Evolutionary conservation across 1,284 basidiomycete genomes (phyloP), one percentile per base, ranked within the genome.

Genomic region (Wallemia hederae): DNA sequence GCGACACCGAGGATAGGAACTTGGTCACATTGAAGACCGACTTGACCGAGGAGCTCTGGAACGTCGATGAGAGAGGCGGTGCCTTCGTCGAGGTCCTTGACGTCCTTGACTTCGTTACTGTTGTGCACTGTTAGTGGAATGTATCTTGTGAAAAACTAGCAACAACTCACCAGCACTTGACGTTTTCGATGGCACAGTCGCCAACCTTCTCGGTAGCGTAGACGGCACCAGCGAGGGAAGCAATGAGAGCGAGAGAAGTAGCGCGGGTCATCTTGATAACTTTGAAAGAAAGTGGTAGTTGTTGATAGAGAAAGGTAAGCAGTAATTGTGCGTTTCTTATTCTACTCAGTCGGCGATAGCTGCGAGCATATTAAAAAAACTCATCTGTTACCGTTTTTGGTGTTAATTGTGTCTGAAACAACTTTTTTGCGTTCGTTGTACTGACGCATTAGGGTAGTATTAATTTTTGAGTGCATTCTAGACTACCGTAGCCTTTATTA

Each of bases 1-100:
- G 55, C 60, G 24, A 24, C 29, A 33, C 60, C 22, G 31, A 61
- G 31, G 61, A 61, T 33, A 25, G 56, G 29, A 7, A 60, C 27
- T 59, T 55, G 39, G n/a, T n/a, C 19, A 49, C 39, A 49, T 49
- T 49, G 39, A n/a, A 49, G 39, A 49, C 39, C 39, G 22, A 49
- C 39, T 49, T 49, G 39, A 17, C 39, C 39, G 19, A 49, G 39
- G 19, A 49, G 39, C 22, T 49, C 39, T 49, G 39, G 39, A n/a
- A 49, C 22, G 19, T 49, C 39, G 5, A 49, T 49, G 39, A 49
- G 39, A 22, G 39, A 49, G n/a, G 39, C 39, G 22, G 39, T 49
- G 3, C 39, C 39, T 49, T 49, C 39, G 39, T 49, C 39, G 39
- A 49, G 39, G 19, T 49, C 39, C 39, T 49, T 49, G n/a, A 49